Percentiles rank a stretch among this genome's conserved stretches.
phyloP scores from a whole-genome alignment of 306 rosid genomes.

The Canavalia ensiformis region DNA sequence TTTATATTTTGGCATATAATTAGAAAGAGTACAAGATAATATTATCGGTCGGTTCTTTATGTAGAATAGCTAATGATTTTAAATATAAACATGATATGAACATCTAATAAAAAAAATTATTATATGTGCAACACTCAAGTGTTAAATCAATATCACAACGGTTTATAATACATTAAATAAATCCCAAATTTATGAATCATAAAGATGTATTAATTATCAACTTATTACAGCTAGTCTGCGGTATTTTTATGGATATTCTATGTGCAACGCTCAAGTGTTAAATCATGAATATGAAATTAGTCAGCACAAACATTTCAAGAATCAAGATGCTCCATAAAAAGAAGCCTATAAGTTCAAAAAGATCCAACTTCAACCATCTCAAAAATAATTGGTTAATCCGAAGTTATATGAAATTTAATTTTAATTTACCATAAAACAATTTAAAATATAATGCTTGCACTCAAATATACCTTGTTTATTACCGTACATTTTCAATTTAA shows the following conservation, averaged over 20 bases:
- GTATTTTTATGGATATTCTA: neutral
- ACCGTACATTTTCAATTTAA: neutral
- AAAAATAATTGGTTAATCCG: neutral
- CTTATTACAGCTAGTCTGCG: neutral
- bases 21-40: too few species aligned
- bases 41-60: too few species aligned
- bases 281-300: neutral
- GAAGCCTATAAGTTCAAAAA: neutral
- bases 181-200: neutral
- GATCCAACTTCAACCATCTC: neutral
- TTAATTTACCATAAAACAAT: neutral
- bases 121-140: too few species aligned
- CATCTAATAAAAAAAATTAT: too few species aligned
- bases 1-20: too few species aligned
- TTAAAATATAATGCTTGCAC: slow-evolving; percentile 1
- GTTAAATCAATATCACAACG: too few species aligned
- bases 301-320: neutral
- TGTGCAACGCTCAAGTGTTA: slow-evolving; percentile 1
- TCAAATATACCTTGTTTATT: neutral
- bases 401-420: neutral
- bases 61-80: too few species aligned
- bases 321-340: neutral
- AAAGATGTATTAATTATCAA: neutral
- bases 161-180: neutral
- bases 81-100: too few species aligned